Percentiles rank a stretch among this genome's conserved stretches.
Conservation (phyloP, 192 early-diverging fungal species). For the Entomortierella lignicola region DNA sequence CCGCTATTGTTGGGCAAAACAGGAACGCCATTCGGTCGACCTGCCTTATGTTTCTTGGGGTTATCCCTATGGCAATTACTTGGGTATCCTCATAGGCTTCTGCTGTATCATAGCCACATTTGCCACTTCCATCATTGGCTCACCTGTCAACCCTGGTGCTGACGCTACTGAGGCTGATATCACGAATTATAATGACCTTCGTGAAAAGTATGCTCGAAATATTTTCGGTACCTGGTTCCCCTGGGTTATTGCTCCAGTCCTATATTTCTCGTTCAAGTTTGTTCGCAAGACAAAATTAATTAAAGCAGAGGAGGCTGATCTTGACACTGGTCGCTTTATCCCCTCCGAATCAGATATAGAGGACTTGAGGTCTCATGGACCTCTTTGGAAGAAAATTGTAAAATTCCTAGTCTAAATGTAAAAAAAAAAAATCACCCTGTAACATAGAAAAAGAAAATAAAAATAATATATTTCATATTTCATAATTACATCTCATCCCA, state of each 20-base stretch:
- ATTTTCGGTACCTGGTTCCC: slow-evolving; percentile 50
- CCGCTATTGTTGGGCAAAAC: slow-evolving; percentile 79
- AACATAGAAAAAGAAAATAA: neutral
- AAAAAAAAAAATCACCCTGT: no score
- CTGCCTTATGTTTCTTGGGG: slow-evolving; percentile 66
- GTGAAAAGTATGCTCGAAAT: slow-evolving; percentile 15
- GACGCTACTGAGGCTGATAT: neutral
- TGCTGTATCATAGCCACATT: slow-evolving; percentile 67
- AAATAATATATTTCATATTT: neutral
- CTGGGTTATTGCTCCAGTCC: slow-evolving; percentile 30
- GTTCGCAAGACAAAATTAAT: slow-evolving; percentile 60
- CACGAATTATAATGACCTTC: neutral
- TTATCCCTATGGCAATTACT: slow-evolving; percentile 60
- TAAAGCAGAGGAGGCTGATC: slow-evolving; percentile 67
- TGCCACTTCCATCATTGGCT: slow-evolving; percentile 58
- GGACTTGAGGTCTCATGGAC: slow-evolving; percentile 21
- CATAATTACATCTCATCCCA: no score
- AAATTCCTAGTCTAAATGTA: slow-evolving; percentile 17
- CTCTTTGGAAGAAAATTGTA: slow-evolving; percentile 35
- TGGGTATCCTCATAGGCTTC: slow-evolving; percentile 72
- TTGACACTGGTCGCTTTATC: slow-evolving; percentile 63
- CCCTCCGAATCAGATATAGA: slow-evolving; percentile 49
- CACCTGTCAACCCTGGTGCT: slow-evolving; percentile 42
- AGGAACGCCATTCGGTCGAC: slow-evolving; percentile 71
- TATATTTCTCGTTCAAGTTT: slow-evolving; percentile 70